These are phyloP conservation scores for Austropuccinia psidii DNA, from an alignment of 1,284 basidiomycete genomes.

Conservation along the genomic window DNA sequence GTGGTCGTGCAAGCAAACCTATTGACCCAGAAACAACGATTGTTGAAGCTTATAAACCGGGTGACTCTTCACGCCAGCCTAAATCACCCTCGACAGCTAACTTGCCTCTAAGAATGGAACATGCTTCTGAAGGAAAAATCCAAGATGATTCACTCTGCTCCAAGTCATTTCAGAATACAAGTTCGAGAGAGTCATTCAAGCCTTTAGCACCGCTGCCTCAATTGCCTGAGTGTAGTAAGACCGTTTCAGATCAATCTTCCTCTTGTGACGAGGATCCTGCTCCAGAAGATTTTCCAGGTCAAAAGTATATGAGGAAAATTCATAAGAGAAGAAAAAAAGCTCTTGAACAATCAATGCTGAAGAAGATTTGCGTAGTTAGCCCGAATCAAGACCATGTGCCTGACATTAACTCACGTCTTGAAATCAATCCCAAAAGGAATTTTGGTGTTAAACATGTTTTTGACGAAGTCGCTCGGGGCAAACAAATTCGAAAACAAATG, in stretches of 20 bases:
- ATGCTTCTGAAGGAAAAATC: neutral
- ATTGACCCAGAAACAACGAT: no score
- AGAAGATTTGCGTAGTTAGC: neutral
- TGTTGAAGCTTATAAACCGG: no score
- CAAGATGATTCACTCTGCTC: neutral
- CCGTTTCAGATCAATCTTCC: neutral
- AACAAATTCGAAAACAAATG: conserved; percentile 60
- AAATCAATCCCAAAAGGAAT: conserved; percentile 62
- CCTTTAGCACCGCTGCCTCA: neutral
- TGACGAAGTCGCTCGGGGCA: conserved; percentile 66
- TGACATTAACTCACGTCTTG: conserved; percentile 41
- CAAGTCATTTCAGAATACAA: neutral
- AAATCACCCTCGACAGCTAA: neutral
- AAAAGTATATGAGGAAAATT: conserved; percentile 37
- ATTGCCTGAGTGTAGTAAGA: neutral
- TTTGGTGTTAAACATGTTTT: conserved; percentile 61
- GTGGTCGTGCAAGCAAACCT: no score
- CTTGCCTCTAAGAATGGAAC: no score
- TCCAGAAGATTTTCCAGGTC: conserved; percentile 37
- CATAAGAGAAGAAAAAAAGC: conserved; percentile 35
- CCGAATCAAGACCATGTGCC: neutral
- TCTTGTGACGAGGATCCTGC: neutral
- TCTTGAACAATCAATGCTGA: neutral
- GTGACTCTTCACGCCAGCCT: neutral
- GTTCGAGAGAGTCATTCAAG: neutral